These are phyloP conservation scores for Psilocybe mexicana DNA, from an alignment of 1,284 basidiomycete species.

Conservation along the genomic window DNA sequence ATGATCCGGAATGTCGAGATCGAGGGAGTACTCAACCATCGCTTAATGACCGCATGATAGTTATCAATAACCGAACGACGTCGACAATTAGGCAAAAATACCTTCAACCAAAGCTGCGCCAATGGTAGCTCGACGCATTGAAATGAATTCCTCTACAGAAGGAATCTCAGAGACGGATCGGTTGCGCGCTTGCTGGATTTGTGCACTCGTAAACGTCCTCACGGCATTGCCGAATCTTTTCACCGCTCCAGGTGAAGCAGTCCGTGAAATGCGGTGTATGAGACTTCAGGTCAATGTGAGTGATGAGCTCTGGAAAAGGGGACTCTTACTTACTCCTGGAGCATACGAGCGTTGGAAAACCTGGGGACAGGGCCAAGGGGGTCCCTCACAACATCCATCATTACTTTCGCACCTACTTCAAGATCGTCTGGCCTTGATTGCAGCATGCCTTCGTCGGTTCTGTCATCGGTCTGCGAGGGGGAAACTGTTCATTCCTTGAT, in stretches of 20 bases:
- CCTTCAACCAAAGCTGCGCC: neutral
- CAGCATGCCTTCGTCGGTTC: neutral
- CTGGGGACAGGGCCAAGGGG: neutral
- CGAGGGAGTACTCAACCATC: neutral
- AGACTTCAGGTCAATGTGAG: neutral
- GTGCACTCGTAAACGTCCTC: neutral
- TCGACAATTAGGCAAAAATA: neutral
- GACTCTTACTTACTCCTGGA: neutral
- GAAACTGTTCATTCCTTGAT: neutral
- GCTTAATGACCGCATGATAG: neutral
- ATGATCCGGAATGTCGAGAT: neutral
- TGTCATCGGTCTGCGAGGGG: neutral
- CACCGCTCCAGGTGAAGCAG: neutral
- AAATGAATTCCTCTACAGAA: neutral
- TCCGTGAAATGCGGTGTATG: neutral
- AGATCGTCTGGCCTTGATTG: neutral
- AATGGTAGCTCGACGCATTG: neutral
- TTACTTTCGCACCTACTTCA: neutral
- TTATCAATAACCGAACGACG: neutral
- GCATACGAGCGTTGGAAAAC: neutral
- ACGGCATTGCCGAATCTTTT: neutral
- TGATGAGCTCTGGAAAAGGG: neutral
- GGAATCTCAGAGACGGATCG: neutral
- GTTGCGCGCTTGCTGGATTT: neutral
- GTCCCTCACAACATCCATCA: neutral